These are phyloP conservation scores for Puccinia novopanici DNA, from an alignment of 1,284 basidiomycete species.

Conservation along the genomic window DNA sequence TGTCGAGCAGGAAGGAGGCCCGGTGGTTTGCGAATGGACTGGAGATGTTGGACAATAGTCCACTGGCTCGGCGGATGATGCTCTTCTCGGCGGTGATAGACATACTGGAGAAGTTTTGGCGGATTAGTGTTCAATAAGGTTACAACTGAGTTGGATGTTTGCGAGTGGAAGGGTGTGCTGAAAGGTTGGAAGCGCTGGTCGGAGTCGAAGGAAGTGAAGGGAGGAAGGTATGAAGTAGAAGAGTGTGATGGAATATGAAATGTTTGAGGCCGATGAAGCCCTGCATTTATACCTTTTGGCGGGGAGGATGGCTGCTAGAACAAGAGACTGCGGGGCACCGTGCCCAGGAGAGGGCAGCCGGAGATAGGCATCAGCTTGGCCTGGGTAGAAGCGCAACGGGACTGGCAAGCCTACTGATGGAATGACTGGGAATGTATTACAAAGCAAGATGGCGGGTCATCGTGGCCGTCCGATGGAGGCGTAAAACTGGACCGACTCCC, in stretches of 20 bases:
- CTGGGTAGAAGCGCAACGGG: background rate
- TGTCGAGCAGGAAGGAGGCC: conserved; percentile 18
- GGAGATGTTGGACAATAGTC: conserved; percentile 21
- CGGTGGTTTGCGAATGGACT: conserved; percentile 23
- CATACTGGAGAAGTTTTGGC: conserved; percentile 21
- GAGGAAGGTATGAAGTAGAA: conserved; percentile 1
- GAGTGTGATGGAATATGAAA: background rate
- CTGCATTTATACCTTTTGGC: conserved; percentile 12
- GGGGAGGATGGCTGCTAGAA: background rate
- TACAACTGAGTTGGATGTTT: background rate
- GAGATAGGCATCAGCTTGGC: background rate
- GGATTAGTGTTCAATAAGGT: background rate
- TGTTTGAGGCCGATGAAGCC: background rate
- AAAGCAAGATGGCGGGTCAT: conserved; percentile 11
- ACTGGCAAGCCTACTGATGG: conserved; percentile 3
- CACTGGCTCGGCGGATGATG: conserved; percentile 20
- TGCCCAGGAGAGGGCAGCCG: background rate
- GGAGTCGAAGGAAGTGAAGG: background rate
- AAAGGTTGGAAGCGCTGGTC: background rate
- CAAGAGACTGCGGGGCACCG: background rate
- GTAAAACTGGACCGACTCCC: background rate
- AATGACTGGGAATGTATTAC: background rate
- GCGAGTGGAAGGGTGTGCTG: background rate
- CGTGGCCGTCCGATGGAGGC: background rate
- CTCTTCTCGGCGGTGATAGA: conserved; percentile 7